A percentile compares a stretch with the other conserved stretches of the same genome.
phyloP scores from a whole-genome alignment of 129 eudicot species.

The Sambucus nigra region DNA sequence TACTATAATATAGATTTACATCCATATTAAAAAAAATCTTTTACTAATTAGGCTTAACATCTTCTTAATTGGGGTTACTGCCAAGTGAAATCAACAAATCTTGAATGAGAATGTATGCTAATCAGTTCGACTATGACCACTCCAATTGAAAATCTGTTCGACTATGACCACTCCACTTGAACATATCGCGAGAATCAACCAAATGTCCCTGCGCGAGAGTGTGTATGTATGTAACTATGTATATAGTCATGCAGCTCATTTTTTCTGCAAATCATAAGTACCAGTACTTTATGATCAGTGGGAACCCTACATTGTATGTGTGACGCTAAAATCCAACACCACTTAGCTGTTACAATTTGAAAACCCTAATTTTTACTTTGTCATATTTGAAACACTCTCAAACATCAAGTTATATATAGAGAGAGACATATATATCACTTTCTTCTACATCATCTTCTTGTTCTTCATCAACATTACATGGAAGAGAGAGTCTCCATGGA shows the following conservation, averaged over 20 bases:
- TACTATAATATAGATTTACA: too few relatives aligned
- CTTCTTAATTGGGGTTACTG: too few relatives aligned
- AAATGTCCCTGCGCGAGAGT: neutral
- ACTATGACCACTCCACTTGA: neutral
- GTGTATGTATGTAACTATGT: neutral
- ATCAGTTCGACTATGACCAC: too few relatives aligned
- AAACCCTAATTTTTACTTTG: conserved; percentile 49
- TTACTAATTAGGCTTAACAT: too few relatives aligned
- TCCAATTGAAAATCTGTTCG: too few relatives aligned
- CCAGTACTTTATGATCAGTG: conserved; percentile 27
- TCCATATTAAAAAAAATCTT: too few relatives aligned
- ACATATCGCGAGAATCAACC: neutral
- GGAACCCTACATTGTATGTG: neutral
- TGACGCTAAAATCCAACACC: neutral
- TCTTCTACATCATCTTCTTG: conserved; percentile 1
- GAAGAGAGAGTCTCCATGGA: conserved; percentile 37
- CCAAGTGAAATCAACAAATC: too few relatives aligned
- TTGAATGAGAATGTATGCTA: too few relatives aligned
- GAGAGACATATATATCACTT: neutral
- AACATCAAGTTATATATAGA: neutral
- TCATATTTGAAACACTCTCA: conserved; percentile 3
- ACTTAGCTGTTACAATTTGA: conserved; percentile 3
- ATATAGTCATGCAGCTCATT: conserved; percentile 12
- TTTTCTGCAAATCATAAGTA: conserved; percentile 34
- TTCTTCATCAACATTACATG: conserved; percentile 12